Evolutionary conservation across 257 asterid genomes (phyloP), one percentile per base, ranked within the genome.

Genomic region (Plantago elongata): DNA sequence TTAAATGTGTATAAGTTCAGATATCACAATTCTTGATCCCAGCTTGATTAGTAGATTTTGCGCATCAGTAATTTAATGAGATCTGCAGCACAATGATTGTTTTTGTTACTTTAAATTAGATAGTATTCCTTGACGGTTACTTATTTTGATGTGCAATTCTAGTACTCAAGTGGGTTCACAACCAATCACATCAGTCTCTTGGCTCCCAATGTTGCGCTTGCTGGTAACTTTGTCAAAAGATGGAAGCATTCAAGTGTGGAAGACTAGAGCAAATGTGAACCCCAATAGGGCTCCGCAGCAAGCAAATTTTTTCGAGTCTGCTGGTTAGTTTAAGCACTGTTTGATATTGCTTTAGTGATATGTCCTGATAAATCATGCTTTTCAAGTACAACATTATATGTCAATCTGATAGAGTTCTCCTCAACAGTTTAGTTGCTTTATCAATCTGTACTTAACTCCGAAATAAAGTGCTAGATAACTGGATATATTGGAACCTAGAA

Each of bases 161-260:
- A 93, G 99, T 61, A 93, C 97, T 5, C 99, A 93, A 76, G 99
- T 90, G 68, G 97, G 99, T 68, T 89, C 99, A 72, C 99, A 93
- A 79, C 95, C 99, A 74, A 89, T 93, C 72, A 75, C 80, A 64
- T 87, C 97, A n/a, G 85, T 93, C 71, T 71, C 94, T 66, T 93
- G 99, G 99, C 84, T 87, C 45, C 94, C 97, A 42, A 43, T 82
- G 75, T 72, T 85, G 91, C 94, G 90, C 62, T 72, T 89, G 76
- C 91, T 93, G 50, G 89, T 93, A 65, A 93, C 99, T 22, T 76
- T 93, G 80, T 83, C 97, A 64, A 93, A 83, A 78, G 99, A 93
- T 79, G 99, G 99, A 74, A 78, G 83, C 74, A 72, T 90, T 74
- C 99, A 89, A 80, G 96, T 89, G 59, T 93, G 99, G 99, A 87